Evolutionary conservation across 805 yeast species (phyloP).

Genomic region (Monosporozyma unispora): DNA sequence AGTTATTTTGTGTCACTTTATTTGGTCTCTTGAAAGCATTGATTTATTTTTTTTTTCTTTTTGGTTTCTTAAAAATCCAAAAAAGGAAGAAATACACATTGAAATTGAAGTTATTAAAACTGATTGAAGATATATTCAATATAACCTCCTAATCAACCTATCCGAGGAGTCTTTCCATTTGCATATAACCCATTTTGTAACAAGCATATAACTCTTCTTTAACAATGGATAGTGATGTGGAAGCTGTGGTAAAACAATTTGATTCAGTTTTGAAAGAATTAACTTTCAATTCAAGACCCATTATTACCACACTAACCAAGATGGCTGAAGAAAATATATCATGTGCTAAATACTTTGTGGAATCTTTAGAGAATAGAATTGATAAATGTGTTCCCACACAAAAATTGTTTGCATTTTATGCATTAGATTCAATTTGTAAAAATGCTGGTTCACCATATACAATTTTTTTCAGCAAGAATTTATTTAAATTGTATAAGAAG

Average conservation of each 20-base stretch:
- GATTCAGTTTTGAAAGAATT: conserved; percentile 61
- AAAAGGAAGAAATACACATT: too few relatives aligned
- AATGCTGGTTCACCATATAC: conserved; percentile 87
- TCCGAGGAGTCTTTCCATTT: too few relatives aligned
- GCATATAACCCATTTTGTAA: too few relatives aligned
- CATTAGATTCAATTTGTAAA: conserved; percentile 86
- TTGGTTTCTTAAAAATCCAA: not conserved
- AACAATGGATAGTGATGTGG: conserved; percentile 24
- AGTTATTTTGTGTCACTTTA: not conserved
- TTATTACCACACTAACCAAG: conserved; percentile 73
- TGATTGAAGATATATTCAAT: too few relatives aligned
- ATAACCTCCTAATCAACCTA: too few relatives aligned
- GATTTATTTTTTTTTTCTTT: not conserved
- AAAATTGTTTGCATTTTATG: conserved; percentile 74
- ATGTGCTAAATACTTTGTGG: conserved; percentile 68
- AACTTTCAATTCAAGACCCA: conserved; percentile 83
- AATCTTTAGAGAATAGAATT: conserved; percentile 67
- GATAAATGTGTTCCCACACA: conserved; percentile 71
- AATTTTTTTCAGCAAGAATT: conserved; percentile 58
- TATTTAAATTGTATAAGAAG: conserved; percentile 57
- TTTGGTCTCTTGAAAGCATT: not conserved
- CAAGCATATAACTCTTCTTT: too few relatives aligned
- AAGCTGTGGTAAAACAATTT: conserved; percentile 47
- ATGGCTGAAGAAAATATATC: conserved; percentile 79
- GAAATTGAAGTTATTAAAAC: too few relatives aligned